Percentiles rank a stretch among this genome's conserved stretches.
Conservation (phyloP, 176 grass and related monocot genomes). For the Phyllostachys edulis region DNA sequence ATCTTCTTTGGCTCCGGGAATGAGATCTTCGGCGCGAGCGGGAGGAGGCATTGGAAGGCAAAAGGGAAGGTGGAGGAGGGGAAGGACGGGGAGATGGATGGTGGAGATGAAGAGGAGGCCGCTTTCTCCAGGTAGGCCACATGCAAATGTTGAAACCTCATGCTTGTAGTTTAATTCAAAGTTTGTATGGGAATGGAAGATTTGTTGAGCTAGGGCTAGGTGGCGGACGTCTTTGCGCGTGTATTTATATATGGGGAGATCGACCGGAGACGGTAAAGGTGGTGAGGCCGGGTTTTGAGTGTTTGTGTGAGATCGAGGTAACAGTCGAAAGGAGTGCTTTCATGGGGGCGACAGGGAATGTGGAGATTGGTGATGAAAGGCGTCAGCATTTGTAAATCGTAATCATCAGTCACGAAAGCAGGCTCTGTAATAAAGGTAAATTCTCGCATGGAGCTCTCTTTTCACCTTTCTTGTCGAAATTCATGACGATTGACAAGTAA, state of each 20-base stretch:
- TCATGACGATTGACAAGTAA: slow-evolving; percentile 49
- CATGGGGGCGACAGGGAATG: slow-evolving; percentile 47
- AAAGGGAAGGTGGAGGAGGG: slow-evolving; percentile 27
- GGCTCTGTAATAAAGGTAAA: slow-evolving; percentile 45
- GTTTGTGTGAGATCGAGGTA: slow-evolving; percentile 40
- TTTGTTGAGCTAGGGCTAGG: slow-evolving; percentile 13
- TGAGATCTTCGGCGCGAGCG: slow-evolving; percentile 48
- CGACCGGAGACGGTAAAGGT: slow-evolving; percentile 33
- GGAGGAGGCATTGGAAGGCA: slow-evolving; percentile 29
- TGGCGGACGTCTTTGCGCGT: background rate
- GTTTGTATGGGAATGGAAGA: slow-evolving; percentile 10
- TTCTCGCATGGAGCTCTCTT: slow-evolving; percentile 46
- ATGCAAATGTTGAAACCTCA: slow-evolving; percentile 61
- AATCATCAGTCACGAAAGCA: slow-evolving; percentile 52
- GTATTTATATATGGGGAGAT: slow-evolving; percentile 50
- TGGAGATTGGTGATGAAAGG: slow-evolving; percentile 48
- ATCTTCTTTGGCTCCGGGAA: slow-evolving; percentile 40
- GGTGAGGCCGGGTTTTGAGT: slow-evolving; percentile 41
- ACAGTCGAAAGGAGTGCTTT: slow-evolving; percentile 51
- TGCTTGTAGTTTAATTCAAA: slow-evolving; percentile 12
- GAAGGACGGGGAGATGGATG: slow-evolving; percentile 15
- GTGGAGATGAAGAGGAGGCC: slow-evolving; percentile 1
- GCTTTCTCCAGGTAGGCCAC: slow-evolving; percentile 48
- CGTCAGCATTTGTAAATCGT: slow-evolving; percentile 53
- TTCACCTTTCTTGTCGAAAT: slow-evolving; percentile 58